A percentile compares a stretch with the other conserved stretches of the same genome.
Conservation (phyloP, 108 stramenopile genomes). For the Pseudonitzschia delicatissima region DNA sequence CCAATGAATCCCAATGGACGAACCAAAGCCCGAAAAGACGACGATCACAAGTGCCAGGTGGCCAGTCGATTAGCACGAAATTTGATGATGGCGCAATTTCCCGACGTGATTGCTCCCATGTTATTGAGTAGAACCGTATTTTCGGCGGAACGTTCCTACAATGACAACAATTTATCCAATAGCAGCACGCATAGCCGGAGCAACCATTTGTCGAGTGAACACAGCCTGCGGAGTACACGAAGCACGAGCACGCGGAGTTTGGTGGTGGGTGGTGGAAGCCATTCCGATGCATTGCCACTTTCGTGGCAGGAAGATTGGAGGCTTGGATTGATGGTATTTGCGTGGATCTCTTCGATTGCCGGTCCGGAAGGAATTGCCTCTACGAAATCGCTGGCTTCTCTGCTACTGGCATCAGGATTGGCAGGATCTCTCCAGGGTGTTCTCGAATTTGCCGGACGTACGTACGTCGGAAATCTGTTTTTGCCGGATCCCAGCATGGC, state of each 20-base stretch:
- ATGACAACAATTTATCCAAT: background rate
- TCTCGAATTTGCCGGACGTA: slow-evolving; percentile 15
- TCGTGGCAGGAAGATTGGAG: slow-evolving; percentile 81
- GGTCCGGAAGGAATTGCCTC: slow-evolving; percentile 64
- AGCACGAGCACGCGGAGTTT: too few relatives aligned
- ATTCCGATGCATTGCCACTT: slow-evolving; percentile 7
- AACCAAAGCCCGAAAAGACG: slow-evolving; percentile 22
- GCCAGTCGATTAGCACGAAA: slow-evolving; percentile 73
- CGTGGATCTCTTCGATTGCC: slow-evolving; percentile 75
- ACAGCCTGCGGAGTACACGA: background rate
- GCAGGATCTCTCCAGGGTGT: slow-evolving; percentile 60
- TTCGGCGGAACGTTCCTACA: slow-evolving; percentile 38
- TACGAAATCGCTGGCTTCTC: slow-evolving; percentile 53
- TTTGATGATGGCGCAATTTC: slow-evolving; percentile 66
- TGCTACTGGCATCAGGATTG: slow-evolving; percentile 63
- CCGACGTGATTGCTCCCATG: slow-evolving; percentile 83
- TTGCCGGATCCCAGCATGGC: slow-evolving; percentile 52
- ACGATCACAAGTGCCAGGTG: slow-evolving; percentile 49
- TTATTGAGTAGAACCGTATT: slow-evolving; percentile 74
- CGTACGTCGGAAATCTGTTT: slow-evolving; percentile 26
- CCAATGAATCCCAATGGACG: background rate
- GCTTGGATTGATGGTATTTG: slow-evolving; percentile 56
- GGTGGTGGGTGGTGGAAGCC: background rate
- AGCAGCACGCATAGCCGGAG: background rate
- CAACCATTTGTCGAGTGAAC: background rate